Percentiles rank a stretch among this genome's conserved stretches.
phyloP scores from a whole-genome alignment of 2,329 filamentous ascomycete genomes.

The Trichoderma arundinaceum region DNA sequence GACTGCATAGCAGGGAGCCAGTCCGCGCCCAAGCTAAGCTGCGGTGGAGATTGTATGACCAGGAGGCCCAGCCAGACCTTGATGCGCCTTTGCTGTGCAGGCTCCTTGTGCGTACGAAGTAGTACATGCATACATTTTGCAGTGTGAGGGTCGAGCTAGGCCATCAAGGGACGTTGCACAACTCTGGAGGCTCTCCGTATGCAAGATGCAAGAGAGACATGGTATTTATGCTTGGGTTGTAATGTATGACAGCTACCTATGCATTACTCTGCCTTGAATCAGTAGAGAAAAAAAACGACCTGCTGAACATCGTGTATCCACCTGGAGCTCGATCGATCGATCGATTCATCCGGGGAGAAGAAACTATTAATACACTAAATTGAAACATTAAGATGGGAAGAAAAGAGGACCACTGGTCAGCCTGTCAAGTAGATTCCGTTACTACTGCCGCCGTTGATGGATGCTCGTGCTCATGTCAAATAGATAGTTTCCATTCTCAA shows the following conservation, averaged over 20 bases:
- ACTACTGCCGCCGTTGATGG: neutral
- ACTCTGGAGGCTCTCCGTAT: no score
- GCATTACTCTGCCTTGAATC: neutral
- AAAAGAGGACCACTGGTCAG: neutral
- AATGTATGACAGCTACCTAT: neutral
- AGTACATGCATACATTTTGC: no score
- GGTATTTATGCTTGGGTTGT: neutral
- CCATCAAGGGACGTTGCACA: no score
- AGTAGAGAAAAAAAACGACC: neutral
- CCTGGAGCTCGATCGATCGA: constrained; percentile 19
- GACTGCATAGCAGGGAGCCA: no score
- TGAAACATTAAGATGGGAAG: neutral
- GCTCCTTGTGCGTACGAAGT: no score
- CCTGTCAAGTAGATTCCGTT: neutral
- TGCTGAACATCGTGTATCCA: neutral
- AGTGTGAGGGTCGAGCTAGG: no score
- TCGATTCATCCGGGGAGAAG: constrained; percentile 12
- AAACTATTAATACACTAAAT: neutral
- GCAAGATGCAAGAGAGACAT: neutral
- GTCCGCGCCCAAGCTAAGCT: no score
- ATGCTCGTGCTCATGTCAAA: neutral
- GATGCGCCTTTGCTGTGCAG: no score
- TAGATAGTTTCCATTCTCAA: constrained; percentile 38
- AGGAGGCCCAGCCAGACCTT: no score
- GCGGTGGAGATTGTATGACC: no score